Base-by-base conservation (phyloP, 1,284 basidiomycete species). In the Cerioporus squamosus region DNA sequence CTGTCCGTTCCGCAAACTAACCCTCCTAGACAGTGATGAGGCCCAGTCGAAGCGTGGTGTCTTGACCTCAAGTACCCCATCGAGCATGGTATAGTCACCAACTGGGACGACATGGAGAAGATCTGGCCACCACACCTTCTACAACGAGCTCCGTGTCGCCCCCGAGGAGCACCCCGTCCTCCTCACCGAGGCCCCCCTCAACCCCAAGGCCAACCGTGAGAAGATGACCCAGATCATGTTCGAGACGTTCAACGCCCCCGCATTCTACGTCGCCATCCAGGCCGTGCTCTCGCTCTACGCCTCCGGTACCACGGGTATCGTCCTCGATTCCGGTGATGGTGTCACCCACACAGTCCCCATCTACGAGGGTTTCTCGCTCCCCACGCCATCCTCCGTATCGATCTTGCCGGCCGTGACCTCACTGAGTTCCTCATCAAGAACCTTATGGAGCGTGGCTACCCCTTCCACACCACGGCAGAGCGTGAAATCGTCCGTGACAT, bases 211-310 rank as follows among this genome's bases (percentile, higher is more conserved):
- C 62, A 95, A 96, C 83, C 83, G 94, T 74, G 94, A 97, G 82
- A 95, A 95, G 85, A 95, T 95, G 93, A 95, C 93, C 62, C 93
- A 95, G 80, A 95, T 95, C 83, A 95, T 95, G 92, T 97, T 97
- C 77, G 94, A 97, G 84, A 96, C 94, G 46, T 96, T 97, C 87
- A 96, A 95, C 79, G 87, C 86, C 5, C 94, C 94, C 55, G 94
- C 94, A 17, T 95, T 96, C 84, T 95, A 95, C 82, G 93, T 95
- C 67, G 85, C 91, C 58, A 95, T 95, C 77, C 94, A 96, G 81
- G 94, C 94, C 74, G 94, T 95, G 56, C 85, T 97, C 43, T 95
- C 93, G 39, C 85, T 96, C 54, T 96, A 95, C 79, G 93, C 94
- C 36, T 96, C 93, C 59, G 94, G 94, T 79, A 87, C 86, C 39